These are phyloP conservation scores for Scheffersomyces spartinae DNA, from an alignment of 805 yeast species.

Conservation along the genomic window DNA sequence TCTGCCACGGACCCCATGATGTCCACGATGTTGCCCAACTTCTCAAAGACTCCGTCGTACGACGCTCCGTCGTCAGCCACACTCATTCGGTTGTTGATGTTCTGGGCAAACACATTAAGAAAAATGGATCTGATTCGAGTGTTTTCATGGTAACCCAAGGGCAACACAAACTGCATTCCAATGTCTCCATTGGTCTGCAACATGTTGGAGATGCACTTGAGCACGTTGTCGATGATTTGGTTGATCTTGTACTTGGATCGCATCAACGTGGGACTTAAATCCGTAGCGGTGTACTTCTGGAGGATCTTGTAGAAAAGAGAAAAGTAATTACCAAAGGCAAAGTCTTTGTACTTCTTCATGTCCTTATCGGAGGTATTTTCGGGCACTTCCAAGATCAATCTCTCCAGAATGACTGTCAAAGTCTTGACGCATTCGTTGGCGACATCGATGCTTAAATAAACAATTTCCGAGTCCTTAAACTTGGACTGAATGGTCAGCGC, in stretches of 20 bases:
- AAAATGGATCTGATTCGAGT: conserved; percentile 57
- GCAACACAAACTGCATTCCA: conserved; percentile 65
- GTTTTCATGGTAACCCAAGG: conserved; percentile 67
- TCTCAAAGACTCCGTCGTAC: conserved; percentile 13
- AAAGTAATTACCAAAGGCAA: conserved; percentile 60
- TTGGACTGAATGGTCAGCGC: conserved; percentile 8
- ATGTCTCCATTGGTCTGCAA: conserved; percentile 65
- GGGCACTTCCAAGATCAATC: conserved; percentile 48
- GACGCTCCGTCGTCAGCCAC: too few relatives aligned
- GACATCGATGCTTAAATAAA: conserved; percentile 43
- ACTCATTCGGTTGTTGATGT: conserved; percentile 30
- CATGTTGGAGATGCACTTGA: conserved; percentile 55
- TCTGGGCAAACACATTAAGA: conserved; percentile 65
- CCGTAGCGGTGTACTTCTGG: conserved; percentile 28
- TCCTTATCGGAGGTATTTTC: conserved; percentile 45
- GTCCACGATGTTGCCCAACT: conserved; percentile 15
- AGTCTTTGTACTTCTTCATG: conserved; percentile 40
- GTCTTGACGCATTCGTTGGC: conserved; percentile 54
- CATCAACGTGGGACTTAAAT: conserved; percentile 4
- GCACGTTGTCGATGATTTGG: conserved; percentile 48
- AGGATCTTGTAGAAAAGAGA: conserved; percentile 44
- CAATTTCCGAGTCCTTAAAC: conserved; percentile 26
- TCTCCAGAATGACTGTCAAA: conserved; percentile 41
- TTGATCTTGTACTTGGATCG: conserved; percentile 41
- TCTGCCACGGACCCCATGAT: conserved; percentile 43